These are phyloP conservation scores for Tricholoma flavovirens DNA, from an alignment of 768 basidiomycete species.

Conservation along the genomic window DNA sequence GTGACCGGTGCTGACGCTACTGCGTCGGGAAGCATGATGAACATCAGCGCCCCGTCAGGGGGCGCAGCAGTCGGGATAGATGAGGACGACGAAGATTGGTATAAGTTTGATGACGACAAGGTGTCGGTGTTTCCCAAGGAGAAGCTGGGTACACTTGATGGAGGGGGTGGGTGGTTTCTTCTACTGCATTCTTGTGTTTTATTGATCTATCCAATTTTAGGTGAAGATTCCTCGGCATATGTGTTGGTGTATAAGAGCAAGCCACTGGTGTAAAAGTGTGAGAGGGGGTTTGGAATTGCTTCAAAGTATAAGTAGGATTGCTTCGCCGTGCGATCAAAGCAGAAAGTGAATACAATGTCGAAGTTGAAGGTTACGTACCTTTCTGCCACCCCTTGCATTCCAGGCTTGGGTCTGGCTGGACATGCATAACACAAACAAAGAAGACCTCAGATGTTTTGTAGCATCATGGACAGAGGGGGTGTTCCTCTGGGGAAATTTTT, in stretches of 20 bases:
- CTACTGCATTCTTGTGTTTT: neutral
- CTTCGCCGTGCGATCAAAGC: too few species aligned
- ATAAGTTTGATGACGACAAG: constrained; percentile 96
- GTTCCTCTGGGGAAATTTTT: too few species aligned
- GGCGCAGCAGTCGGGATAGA: constrained; percentile 32
- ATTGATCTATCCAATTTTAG: constrained; percentile 29
- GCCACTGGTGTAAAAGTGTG: constrained; percentile 1
- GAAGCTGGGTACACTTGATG: constrained; percentile 79
- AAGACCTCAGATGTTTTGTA: too few species aligned
- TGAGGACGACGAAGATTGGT: constrained; percentile 82
- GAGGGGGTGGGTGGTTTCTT: constrained; percentile 51
- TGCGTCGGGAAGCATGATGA: constrained; percentile 3
- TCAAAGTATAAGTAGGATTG: neutral
- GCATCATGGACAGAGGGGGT: too few species aligned
- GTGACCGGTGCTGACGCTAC: constrained; percentile 12
- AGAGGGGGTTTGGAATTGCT: neutral
- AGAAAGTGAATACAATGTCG: too few species aligned
- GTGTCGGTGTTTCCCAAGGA: constrained; percentile 82
- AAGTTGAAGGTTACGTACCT: too few species aligned
- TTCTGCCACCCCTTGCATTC: too few species aligned
- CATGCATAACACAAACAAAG: too few species aligned
- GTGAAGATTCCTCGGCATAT: constrained; percentile 85
- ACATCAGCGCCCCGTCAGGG: constrained; percentile 11
- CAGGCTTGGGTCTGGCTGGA: too few species aligned
- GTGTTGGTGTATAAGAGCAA: constrained; percentile 81